Base-by-base conservation (phyloP, 2,329 filamentous ascomycete genomes). In the Orbilia javanica region DNA sequence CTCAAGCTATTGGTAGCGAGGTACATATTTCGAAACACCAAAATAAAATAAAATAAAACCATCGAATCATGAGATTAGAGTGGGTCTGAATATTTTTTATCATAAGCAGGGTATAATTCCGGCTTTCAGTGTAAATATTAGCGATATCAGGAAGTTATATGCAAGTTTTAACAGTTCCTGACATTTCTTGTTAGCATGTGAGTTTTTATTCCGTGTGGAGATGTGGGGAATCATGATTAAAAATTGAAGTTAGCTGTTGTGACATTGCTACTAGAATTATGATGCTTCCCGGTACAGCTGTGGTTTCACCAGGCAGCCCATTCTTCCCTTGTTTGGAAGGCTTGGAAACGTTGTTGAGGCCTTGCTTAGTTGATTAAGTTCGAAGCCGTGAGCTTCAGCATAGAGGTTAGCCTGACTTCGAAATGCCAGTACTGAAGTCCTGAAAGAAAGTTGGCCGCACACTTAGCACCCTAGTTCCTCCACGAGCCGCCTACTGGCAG, bases 11-110 rank as follows among this genome's bases (percentile, higher is more conserved):
- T 10, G 42, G 36, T 31, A 44, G 18, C n/a, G 22, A 64, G 22
- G 1, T 13, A 8, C 52, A 50, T 53, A 4, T n/a, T n/a, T 34
- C 64, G 67, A 71, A 71, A 71, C 67, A 8, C 11, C 20, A 27
- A 64, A 34, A 71, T 53, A 29, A 18, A 34, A 71, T 53, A 29
- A 18, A 6, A n/a, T 18, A 71, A 39, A 22, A 44, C 36, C 13
- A 57, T 20, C 29, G n/a, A 36, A n/a, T 31, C 52, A 29, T 57
- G 31, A 34, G 5, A 4, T 34, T n/a, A 25, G 46, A 13, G 46
- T 57, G 52, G 52, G 22, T 34, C 29, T 8, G 5, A 13, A 39
- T 39, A 3, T 3, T 31, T 2, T 34, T 31, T 36, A 29, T 36
- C n/a, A 36, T 31, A 57, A 36, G n/a, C 29, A 29, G 20, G 29